These are phyloP conservation scores for Gossypium ekmanianum DNA, from an alignment of 345 rosid genomes.

Conservation along the genomic window DNA sequence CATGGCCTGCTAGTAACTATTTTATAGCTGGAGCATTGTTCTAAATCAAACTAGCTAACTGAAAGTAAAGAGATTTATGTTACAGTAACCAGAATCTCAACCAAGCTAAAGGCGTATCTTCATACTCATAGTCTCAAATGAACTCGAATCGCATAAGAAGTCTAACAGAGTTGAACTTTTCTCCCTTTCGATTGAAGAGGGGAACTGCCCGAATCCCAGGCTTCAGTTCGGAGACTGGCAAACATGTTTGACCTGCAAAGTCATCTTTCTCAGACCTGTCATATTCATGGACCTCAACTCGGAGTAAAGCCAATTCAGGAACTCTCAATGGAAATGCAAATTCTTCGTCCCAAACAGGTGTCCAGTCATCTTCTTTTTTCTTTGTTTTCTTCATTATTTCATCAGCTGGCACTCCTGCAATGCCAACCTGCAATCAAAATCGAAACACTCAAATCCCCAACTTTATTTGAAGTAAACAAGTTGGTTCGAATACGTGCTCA, in stretches of 20 bases:
- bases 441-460: not conserved
- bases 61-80: not conserved
- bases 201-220: conserved; percentile 76
- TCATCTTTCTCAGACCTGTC: conserved; percentile 70
- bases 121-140: conserved; percentile 18
- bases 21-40: not conserved
- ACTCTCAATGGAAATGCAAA: conserved; percentile 63
- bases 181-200: conserved; percentile 50
- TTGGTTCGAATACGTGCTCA: not conserved
- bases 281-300: conserved; percentile 70
- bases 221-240: conserved; percentile 67
- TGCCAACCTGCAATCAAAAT: conserved; percentile 45
- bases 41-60: not conserved
- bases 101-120: not conserved
- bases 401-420: conserved; percentile 78
- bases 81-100: not conserved
- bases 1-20: not conserved
- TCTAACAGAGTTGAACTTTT: conserved; percentile 46
- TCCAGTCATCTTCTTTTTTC: conserved; percentile 57
- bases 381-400: conserved; percentile 60
- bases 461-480: not conserved
- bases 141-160: conserved; percentile 74
- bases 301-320: conserved; percentile 82
- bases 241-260: conserved; percentile 83
- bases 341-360: conserved; percentile 82